Base-by-base conservation (phyloP, 1,139 yeast genomes). In the Pichia sp. region DNA sequence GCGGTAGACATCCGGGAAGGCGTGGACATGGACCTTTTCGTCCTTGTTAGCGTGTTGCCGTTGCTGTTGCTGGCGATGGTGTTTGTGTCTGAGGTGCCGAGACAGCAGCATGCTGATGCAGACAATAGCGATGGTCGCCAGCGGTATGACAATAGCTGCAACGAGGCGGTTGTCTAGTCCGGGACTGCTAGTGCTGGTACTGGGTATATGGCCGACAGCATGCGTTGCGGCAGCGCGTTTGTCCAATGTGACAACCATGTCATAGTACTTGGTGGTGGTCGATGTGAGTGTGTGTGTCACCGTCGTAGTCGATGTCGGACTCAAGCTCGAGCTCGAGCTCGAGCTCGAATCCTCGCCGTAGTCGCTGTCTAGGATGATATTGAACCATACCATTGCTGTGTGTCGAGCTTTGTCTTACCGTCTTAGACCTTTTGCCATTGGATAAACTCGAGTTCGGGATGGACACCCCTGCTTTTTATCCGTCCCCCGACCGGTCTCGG, bases 71-170 rank as follows among this genome's bases (percentile, higher is more conserved):
- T 36, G 13, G 15, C 15, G 40, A 15, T 13, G 7, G 15, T 15
- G 15, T 13, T 2, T 13, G 2, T 40, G 31, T n/a, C 11, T 48
- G n/a, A 41, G 26, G 13, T 29, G 26, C 19, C 50, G 30, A 5
- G n/a, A n/a, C 2, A 48, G 32, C 8, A 48, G 8, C 11, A 30
- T 31, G n/a, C 46, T 23, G 4, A 41, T 15, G 5, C 19, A 13
- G n/a, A 42, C 16, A 11, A 48, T 26, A n/a, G 43, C 7, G 5
- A 26, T n/a, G 10, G 34, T 2, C 2, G 19, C 41, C 19, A 48
- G 41, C 3, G 51, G 51, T 3, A 48, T 11, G 30, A 48, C 30
- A 30, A 48, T 41, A 11, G 51, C 51, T 3, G 51, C 45, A 41
- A 48, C 26, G 19, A 41, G 15, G 19, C 41, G 31, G 8, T 11